Conservation (phyloP, 768 basidiomycete genomes). For the Saitozyma sp. region DNA sequence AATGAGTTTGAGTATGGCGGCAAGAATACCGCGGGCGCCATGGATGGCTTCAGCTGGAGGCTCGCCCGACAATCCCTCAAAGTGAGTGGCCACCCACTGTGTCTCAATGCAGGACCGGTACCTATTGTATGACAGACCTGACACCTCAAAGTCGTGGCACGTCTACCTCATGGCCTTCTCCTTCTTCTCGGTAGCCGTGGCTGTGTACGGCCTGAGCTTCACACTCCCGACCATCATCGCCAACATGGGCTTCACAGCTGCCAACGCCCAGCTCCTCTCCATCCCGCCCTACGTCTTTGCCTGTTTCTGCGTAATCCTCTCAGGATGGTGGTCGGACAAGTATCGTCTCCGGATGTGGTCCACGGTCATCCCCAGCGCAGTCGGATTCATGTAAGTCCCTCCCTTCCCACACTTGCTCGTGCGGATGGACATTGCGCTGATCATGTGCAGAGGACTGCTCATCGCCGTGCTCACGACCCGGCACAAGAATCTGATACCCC, state of each 20-base stretch:
- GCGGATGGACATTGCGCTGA: conserved; percentile 1
- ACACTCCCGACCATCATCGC: conserved; percentile 37
- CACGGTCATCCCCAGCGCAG: conserved; percentile 9
- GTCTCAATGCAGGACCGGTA: no score
- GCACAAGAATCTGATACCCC: not conserved
- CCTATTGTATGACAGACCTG: no score
- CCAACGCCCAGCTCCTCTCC: conserved; percentile 31
- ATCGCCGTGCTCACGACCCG: conserved; percentile 18
- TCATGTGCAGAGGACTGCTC: conserved; percentile 24
- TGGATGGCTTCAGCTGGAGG: conserved; percentile 15
- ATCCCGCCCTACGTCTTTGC: conserved; percentile 44
- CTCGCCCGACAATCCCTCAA: conserved; percentile 21
- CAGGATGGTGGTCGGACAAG: conserved; percentile 20
- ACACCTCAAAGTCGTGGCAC: not conserved
- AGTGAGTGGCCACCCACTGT: conserved; percentile 12
- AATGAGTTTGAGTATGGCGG: conserved; percentile 27
- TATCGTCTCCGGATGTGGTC: conserved; percentile 8
- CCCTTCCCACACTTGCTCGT: not conserved
- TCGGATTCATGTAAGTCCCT: conserved; percentile 16
- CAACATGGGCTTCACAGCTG: conserved; percentile 41
- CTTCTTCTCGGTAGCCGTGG: conserved; percentile 31
- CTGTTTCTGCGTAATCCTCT: conserved; percentile 29
- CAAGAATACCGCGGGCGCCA: conserved; percentile 8
- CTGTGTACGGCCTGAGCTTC: conserved; percentile 39
- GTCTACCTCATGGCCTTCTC: conserved; percentile 11